Evolutionary conservation across 257 asterid genomes (phyloP).

Genomic region (Oldenlandia corymbosa): DNA sequence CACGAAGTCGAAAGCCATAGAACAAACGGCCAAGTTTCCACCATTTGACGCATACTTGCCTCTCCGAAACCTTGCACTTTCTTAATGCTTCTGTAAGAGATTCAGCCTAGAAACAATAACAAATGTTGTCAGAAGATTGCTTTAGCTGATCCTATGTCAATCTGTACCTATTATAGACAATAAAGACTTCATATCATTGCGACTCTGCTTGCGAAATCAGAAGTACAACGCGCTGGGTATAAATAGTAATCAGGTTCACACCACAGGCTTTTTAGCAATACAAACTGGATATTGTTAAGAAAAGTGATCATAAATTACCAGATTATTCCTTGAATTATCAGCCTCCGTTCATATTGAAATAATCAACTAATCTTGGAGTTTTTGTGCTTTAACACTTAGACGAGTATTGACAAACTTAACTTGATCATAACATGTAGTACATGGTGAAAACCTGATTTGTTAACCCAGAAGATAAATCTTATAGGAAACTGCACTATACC

Average conservation of each 20-base stretch:
- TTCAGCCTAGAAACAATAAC: conserved; percentile 33
- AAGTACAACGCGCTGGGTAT: too few relatives aligned
- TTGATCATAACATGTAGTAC: too few relatives aligned
- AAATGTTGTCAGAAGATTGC: conserved; percentile 5
- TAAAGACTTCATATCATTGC: background rate
- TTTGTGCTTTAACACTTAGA: too few relatives aligned
- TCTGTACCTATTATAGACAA: background rate
- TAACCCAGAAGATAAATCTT: too few relatives aligned
- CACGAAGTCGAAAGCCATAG: conserved; percentile 61
- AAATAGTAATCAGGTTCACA: background rate
- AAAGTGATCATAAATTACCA: background rate
- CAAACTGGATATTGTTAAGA: background rate
- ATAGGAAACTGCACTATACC: background rate
- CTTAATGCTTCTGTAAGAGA: conserved; percentile 40
- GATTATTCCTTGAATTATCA: background rate
- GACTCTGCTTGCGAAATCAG: background rate
- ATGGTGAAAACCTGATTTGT: background rate
- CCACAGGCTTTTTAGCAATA: background rate
- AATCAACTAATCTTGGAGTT: background rate
- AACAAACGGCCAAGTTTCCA: conserved; percentile 92
- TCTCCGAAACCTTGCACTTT: conserved; percentile 40
- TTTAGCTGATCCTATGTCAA: background rate
- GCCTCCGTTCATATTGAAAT: background rate
- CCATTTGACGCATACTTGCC: conserved; percentile 73
- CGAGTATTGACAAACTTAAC: too few relatives aligned